Evolutionary conservation across 129 eudicot species (phyloP).

Genomic region (Centaurea solstitialis): DNA sequence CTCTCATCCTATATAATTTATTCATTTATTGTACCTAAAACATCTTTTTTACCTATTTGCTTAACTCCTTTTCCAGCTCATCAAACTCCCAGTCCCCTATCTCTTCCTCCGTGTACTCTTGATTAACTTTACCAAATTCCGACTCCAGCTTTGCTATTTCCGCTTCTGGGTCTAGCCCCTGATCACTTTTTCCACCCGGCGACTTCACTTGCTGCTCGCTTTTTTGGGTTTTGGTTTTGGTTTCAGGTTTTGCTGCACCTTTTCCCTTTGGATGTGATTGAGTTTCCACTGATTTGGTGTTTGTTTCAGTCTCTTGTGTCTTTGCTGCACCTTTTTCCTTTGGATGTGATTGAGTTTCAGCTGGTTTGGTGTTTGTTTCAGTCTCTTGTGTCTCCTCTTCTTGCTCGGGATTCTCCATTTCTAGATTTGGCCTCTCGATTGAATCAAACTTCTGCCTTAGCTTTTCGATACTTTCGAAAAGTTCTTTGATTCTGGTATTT

Average conservation of each 20-base stretch:
- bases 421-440: slow-evolving; percentile 80
- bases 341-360: slow-evolving; percentile 35
- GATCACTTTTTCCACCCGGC: slow-evolving; percentile 43
- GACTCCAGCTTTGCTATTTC: slow-evolving; percentile 88
- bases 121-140: slow-evolving; percentile 75
- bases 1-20: slow-evolving; percentile 10
- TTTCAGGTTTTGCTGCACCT: slow-evolving; percentile 25
- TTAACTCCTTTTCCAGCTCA: slow-evolving; percentile 87
- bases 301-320: slow-evolving; percentile 29
- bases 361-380: slow-evolving; percentile 40
- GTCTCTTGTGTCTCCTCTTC: slow-evolving; percentile 38
- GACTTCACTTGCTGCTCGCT: slow-evolving; percentile 34
- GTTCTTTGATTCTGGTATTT: slow-evolving; percentile 69
- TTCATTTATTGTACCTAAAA: slow-evolving; percentile 16
- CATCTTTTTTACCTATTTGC: slow-evolving; percentile 25
- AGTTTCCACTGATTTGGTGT: slow-evolving; percentile 44
- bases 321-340: slow-evolving; percentile 12
- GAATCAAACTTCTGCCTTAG: slow-evolving; percentile 80
- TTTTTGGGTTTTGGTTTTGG: slow-evolving; percentile 11
- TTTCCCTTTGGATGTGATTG: slow-evolving; percentile 24
- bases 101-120: slow-evolving; percentile 74
- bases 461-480: slow-evolving; percentile 73
- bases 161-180: slow-evolving; percentile 62
- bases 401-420: slow-evolving; percentile 63
- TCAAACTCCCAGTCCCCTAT: slow-evolving; percentile 92